Conservation (phyloP, 441 rosid genomes). For the Dalechampia spathulata region DNA sequence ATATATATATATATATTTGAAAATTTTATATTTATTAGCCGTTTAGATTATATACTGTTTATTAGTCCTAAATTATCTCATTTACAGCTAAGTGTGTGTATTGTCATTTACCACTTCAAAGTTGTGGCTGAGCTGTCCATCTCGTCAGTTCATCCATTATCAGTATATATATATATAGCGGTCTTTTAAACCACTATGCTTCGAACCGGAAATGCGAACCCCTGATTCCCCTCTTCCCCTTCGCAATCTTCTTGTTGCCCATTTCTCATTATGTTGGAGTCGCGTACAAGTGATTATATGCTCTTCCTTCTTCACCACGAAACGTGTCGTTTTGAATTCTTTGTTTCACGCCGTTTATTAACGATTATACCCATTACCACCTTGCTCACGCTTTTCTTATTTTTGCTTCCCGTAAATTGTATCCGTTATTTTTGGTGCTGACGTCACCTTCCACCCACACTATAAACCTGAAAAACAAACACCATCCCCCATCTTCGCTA, state of each 20-base stretch:
- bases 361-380: not conserved
- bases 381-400: no score
- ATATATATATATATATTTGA: no score
- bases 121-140: not conserved
- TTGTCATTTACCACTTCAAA: not conserved
- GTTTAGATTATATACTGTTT: not conserved
- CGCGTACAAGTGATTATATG: no score
- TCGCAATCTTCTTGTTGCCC: no score
- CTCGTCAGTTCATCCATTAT: not conserved
- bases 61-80: not conserved
- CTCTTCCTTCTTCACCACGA: not conserved
- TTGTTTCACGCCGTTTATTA: not conserved
- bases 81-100: not conserved
- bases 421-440: not conserved
- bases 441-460: constrained; percentile 15
- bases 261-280: no score
- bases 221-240: no score
- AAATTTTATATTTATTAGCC: not conserved
- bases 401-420: not conserved
- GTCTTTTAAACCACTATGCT: no score
- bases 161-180: no score
- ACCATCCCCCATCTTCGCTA: not conserved
- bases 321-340: constrained; percentile 1
- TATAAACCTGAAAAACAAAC: constrained; percentile 9
- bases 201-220: no score